Percentiles rank a stretch among this genome's conserved stretches.
Conservation (phyloP, 148 eudicot species). For the Arctostaphylos glauca region DNA sequence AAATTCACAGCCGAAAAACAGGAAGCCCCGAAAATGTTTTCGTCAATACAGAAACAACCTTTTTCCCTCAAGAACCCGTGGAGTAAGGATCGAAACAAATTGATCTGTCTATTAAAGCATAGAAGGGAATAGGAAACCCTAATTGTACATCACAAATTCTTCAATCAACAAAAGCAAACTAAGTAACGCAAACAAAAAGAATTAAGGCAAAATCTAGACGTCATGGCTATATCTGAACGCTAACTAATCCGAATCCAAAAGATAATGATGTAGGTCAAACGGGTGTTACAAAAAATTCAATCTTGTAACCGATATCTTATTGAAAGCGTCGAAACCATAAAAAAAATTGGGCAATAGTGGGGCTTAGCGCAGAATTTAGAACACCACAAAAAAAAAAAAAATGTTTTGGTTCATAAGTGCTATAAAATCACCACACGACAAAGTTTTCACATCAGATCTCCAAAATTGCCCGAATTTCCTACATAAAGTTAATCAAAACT, state of each 20-base stretch:
- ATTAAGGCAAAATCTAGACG: slow-evolving; percentile 7
- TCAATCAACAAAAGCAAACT: slow-evolving; percentile 6
- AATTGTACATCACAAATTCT: slow-evolving; percentile 3
- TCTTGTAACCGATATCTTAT: slow-evolving; percentile 15
- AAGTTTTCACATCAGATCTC: slow-evolving; percentile 35
- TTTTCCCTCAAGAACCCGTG: not conserved
- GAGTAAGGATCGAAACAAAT: not conserved
- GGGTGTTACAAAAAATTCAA: slow-evolving; percentile 14
- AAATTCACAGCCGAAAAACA: slow-evolving; percentile 15
- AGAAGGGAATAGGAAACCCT: not conserved
- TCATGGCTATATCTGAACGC: slow-evolving; percentile 12
- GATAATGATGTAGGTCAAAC: slow-evolving; percentile 17
- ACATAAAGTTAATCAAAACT: not conserved
- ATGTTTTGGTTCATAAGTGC: slow-evolving; percentile 13
- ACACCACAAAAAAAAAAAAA: slow-evolving; percentile 22
- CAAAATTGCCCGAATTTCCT: not conserved
- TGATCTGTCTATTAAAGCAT: not conserved
- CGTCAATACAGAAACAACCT: not conserved
- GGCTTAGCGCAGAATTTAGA: slow-evolving; percentile 25
- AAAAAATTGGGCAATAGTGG: slow-evolving; percentile 9
- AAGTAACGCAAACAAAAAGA: not conserved
- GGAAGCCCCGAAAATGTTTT: slow-evolving; percentile 1
- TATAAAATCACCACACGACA: slow-evolving; percentile 3
- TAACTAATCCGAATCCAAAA: slow-evolving; percentile 28
- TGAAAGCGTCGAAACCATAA: slow-evolving; percentile 16